Base-by-base conservation (phyloP, 1,284 basidiomycete genomes). In the Melampsora abietis-canadensis region DNA sequence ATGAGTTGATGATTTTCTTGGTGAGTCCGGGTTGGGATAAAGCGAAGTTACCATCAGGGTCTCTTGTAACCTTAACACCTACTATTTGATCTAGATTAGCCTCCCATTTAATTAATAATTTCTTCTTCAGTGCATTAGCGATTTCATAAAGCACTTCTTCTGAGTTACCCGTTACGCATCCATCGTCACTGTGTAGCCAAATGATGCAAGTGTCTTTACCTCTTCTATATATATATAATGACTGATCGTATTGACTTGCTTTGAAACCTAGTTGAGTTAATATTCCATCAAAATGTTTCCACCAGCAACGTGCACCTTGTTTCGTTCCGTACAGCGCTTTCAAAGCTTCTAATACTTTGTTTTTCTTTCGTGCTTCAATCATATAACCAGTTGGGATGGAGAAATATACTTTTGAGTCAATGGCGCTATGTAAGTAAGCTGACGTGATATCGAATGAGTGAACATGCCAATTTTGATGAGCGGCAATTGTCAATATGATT, bases 111-210 rank as follows among this genome's bases (percentile, higher is more conserved):
- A 67, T 51, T 54, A 30, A 31, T 2, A 67, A 27, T 7, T 27
- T 51, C 2, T 30, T 27, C 12, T 54, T 30, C 10, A 67, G 27
- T 30, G 48, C 66, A 2, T n/a, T 2, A 17, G 30, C 15, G 1
- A 67, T 15, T 31, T 67, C 30, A 15, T 10, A 4, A 2, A 67
- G 34, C 2, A 54, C 1, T 19, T 27, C 44, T 8, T 27, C 66
- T 14, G 14, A 10, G 6, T 14, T 27, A n/a, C 46, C 66, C 0
- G 66, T 54, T 0, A 67, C 24, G 4, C 31, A 4, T 37, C 62
- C 62, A 31, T 64, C 34, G n/a, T 64, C 62, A 10, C 31, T 37
- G 24, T 68, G 67, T 17, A 68, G 5, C 67, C 67, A 68, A 1
- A 68, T 47, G 0, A 68, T 44, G 19, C 54, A 34, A 4, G 34